These are phyloP conservation scores for Crassisporium funariophilum DNA, from an alignment of 768 basidiomycete genomes.

Conservation along the genomic window DNA sequence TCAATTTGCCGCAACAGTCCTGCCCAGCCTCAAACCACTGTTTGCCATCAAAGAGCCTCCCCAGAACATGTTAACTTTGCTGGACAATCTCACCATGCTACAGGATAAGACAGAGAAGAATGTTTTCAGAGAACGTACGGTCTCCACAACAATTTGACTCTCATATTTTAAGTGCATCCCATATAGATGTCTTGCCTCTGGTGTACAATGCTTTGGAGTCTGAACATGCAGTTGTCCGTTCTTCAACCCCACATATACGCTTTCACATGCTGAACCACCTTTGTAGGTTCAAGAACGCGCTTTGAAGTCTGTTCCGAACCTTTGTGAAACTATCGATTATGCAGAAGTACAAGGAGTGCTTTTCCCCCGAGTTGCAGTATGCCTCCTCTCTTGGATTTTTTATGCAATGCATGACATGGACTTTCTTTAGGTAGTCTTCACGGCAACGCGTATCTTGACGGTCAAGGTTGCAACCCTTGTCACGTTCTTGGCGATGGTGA, in stretches of 20 bases:
- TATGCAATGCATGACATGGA: background rate
- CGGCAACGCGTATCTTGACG: slow-evolving; percentile 83
- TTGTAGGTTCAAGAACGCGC: slow-evolving; percentile 89
- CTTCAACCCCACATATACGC: background rate
- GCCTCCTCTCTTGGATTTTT: slow-evolving; percentile 24
- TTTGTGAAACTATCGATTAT: slow-evolving; percentile 95
- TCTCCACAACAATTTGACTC: background rate
- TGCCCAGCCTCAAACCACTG: slow-evolving; percentile 87
- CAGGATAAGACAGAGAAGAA: slow-evolving; percentile 87
- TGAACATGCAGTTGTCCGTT: slow-evolving; percentile 79
- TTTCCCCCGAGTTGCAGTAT: slow-evolving; percentile 90
- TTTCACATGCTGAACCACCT: slow-evolving; percentile 3
- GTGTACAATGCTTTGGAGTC: slow-evolving; percentile 96
- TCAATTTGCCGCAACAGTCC: slow-evolving; percentile 80
- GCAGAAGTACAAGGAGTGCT: slow-evolving; percentile 89
- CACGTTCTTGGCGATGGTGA: slow-evolving; percentile 88
- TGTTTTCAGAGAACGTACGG: slow-evolving; percentile 87
- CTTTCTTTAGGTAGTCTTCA: slow-evolving; percentile 76
- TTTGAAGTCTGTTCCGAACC: slow-evolving; percentile 75
- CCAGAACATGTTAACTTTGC: slow-evolving; percentile 92
- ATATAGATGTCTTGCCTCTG: slow-evolving; percentile 87
- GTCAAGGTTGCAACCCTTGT: slow-evolving; percentile 89
- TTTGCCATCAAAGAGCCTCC: slow-evolving; percentile 94
- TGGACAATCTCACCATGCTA: slow-evolving; percentile 87
- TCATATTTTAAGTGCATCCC: background rate